Evolutionary conservation across 495 filamentous ascomycete genomes (phyloP).

Genomic region (Aspergillus campestris): DNA sequence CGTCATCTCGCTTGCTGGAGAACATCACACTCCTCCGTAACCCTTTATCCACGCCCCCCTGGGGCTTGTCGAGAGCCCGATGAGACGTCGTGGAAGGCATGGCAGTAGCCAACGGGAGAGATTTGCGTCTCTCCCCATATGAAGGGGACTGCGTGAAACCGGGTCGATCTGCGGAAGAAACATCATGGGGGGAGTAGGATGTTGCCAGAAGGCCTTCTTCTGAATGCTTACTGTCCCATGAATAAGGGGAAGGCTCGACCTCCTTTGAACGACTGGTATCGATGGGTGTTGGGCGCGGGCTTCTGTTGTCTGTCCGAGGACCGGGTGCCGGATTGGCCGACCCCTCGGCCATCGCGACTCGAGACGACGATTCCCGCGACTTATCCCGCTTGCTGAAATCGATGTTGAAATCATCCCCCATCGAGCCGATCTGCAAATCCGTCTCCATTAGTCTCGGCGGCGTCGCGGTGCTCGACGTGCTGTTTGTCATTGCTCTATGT

Average conservation of each 20-base stretch:
- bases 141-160: neutral
- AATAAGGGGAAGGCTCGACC: slow-evolving; percentile 54
- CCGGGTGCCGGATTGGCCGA: slow-evolving; percentile 11
- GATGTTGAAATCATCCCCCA: slow-evolving; percentile 55
- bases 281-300: slow-evolving; percentile 43
- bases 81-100: slow-evolving; percentile 24
- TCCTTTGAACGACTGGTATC: slow-evolving; percentile 47
- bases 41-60: slow-evolving; percentile 26
- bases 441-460: slow-evolving; percentile 59
- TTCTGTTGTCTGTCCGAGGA: slow-evolving; percentile 14
- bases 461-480: slow-evolving; percentile 56
- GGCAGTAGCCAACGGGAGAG: slow-evolving; percentile 16
- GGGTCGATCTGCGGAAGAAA: neutral
- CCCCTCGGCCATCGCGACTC: slow-evolving; percentile 7
- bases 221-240: slow-evolving; percentile 61
- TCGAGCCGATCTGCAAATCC: slow-evolving; percentile 40
- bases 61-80: slow-evolving; percentile 27
- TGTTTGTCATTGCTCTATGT: slow-evolving; percentile 45
- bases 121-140: slow-evolving; percentile 10
- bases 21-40: slow-evolving; percentile 41
- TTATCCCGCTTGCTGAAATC: slow-evolving; percentile 50
- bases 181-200: slow-evolving; percentile 14
- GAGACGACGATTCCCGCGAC: slow-evolving; percentile 15
- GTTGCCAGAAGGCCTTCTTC: slow-evolving; percentile 49
- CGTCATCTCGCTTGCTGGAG: slow-evolving; percentile 36